Conservation (phyloP, 1,139 yeast species). For the Sugiyamaella grinbergsii region DNA sequence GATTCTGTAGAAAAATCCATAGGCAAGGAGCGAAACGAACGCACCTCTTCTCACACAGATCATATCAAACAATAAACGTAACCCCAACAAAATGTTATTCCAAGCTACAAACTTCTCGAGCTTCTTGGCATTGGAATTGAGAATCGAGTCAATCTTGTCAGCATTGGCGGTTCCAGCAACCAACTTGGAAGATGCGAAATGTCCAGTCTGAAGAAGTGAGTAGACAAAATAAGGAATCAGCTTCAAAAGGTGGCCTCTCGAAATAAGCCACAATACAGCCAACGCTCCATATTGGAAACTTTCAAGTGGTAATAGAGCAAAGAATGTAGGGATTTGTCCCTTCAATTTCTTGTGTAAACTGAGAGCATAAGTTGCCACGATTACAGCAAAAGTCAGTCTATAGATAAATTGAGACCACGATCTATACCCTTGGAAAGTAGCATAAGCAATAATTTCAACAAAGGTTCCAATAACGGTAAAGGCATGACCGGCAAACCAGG, state of each 20-base stretch:
- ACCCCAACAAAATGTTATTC: slow-evolving; percentile 60
- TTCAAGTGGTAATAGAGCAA: slow-evolving; percentile 54
- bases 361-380: slow-evolving; percentile 69
- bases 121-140: slow-evolving; percentile 58
- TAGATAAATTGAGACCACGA: slow-evolving; percentile 48
- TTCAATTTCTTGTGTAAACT: slow-evolving; percentile 58
- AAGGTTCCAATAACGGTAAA: slow-evolving; percentile 25
- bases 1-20: slow-evolving; percentile 65
- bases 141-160: slow-evolving; percentile 47
- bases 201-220: slow-evolving; percentile 69
- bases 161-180: slow-evolving; percentile 58
- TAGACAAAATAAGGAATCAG: slow-evolving; percentile 65
- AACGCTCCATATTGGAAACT: slow-evolving; percentile 61
- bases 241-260: slow-evolving; percentile 55
- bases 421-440: slow-evolving; percentile 28
- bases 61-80: slow-evolving; percentile 53
- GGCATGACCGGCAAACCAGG: slow-evolving; percentile 33
- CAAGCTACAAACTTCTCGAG: slow-evolving; percentile 68
- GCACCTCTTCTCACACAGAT: slow-evolving; percentile 65
- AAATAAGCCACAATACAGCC: slow-evolving; percentile 58
- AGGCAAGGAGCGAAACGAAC: slow-evolving; percentile 59
- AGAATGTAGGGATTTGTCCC: slow-evolving; percentile 41
- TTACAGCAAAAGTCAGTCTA: slow-evolving; percentile 62
- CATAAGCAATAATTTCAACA: slow-evolving; percentile 29
- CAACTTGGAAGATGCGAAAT: slow-evolving; percentile 59